Percentiles rank a stretch among this genome's conserved stretches.
Evolutionary conservation across 805 yeast species (phyloP).

Genomic region (Yarrowia deformans): DNA sequence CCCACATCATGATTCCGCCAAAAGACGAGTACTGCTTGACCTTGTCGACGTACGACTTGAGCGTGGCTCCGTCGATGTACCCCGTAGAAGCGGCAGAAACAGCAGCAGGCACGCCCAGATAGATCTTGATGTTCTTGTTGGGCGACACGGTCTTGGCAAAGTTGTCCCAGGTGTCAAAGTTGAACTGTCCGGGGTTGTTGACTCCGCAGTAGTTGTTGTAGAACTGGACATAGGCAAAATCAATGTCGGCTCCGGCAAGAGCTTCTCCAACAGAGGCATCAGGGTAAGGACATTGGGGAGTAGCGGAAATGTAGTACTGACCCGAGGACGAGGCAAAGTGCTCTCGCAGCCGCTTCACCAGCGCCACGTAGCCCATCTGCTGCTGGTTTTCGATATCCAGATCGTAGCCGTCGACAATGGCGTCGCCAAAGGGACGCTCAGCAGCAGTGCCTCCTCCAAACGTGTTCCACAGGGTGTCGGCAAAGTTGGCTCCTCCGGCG

Average conservation of each 20-base stretch:
- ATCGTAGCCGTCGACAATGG: constrained; percentile 72
- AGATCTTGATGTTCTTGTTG: constrained; percentile 62
- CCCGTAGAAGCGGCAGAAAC: constrained; percentile 64
- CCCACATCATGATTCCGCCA: constrained; percentile 84
- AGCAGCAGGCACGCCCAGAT: constrained; percentile 69
- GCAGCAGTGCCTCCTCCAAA: constrained; percentile 56
- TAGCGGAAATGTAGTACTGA: constrained; percentile 65
- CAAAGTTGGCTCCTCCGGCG: constrained; percentile 57
- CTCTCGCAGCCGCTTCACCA: constrained; percentile 51
- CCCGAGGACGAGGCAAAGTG: constrained; percentile 45
- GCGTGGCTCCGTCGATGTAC: constrained; percentile 57
- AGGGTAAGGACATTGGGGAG: constrained; percentile 74
- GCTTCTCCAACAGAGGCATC: constrained; percentile 58
- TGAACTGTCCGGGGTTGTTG: constrained; percentile 50
- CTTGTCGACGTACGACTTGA: constrained; percentile 46
- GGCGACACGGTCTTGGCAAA: constrained; percentile 56
- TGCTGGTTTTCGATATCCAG: constrained; percentile 63
- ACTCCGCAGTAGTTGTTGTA: constrained; percentile 64
- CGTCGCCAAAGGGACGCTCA: constrained; percentile 58
- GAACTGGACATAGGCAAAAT: constrained; percentile 70
- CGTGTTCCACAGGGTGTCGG: constrained; percentile 55
- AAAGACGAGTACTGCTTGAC: constrained; percentile 51
- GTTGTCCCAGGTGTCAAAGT: constrained; percentile 59
- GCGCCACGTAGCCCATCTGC: constrained; percentile 60
- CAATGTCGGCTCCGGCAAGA: constrained; percentile 57